Conservation (phyloP, 805 yeast genomes). For the Dipodascus albidus region DNA sequence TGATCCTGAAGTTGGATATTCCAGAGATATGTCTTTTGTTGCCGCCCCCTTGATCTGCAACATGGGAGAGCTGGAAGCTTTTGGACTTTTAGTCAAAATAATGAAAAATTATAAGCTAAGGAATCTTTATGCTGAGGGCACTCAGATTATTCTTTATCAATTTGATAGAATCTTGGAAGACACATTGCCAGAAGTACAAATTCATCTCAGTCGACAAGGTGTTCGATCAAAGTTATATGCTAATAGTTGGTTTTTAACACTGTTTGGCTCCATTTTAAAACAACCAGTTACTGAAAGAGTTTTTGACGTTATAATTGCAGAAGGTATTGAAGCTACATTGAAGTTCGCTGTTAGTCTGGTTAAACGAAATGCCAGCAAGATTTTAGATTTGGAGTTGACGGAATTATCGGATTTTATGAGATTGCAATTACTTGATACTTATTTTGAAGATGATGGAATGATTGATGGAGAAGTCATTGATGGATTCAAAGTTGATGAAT, state of each 20-base stretch:
- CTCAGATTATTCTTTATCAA: conserved; percentile 74
- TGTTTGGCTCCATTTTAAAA: conserved; percentile 93
- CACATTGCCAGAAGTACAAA: conserved; percentile 53
- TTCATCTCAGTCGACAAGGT: conserved; percentile 77
- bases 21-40: conserved; percentile 95
- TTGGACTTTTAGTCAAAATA: conserved; percentile 64
- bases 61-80: conserved; percentile 73
- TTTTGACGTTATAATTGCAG: conserved; percentile 78
- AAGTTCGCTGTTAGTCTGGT: conserved; percentile 77
- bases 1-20: conserved; percentile 92
- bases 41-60: conserved; percentile 76
- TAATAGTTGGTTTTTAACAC: conserved; percentile 92
- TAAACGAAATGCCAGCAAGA: conserved; percentile 48
- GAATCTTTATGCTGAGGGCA: conserved; percentile 82
- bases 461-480: neutral
- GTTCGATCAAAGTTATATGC: conserved; percentile 92
- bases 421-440: conserved; percentile 63
- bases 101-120: conserved; percentile 79
- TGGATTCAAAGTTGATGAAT: conserved; percentile 51
- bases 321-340: conserved; percentile 79
- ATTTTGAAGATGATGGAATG: conserved; percentile 24
- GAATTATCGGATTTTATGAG: conserved; percentile 64
- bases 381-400: conserved; percentile 62
- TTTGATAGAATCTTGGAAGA: conserved; percentile 83
- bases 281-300: conserved; percentile 76